A percentile compares a stretch with the other conserved stretches of the same genome.
phyloP scores from a whole-genome alignment of 352 stramenopile genomes.

The Globisporangium canariense region DNA sequence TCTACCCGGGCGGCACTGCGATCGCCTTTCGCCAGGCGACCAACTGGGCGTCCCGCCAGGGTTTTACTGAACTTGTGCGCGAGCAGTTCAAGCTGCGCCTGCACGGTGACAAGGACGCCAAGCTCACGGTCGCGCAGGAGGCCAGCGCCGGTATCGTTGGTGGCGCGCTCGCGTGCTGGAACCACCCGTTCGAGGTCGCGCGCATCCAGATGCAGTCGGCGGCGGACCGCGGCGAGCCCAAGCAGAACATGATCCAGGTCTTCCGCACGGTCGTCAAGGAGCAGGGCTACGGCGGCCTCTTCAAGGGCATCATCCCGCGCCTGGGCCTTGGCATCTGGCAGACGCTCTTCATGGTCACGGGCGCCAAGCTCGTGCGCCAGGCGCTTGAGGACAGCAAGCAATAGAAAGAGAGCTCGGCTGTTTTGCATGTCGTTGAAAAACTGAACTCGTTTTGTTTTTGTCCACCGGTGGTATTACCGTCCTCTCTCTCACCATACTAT shows the following conservation, averaged over 20 bases:
- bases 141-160: slow-evolving; percentile 83
- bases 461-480: background rate
- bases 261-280: slow-evolving; percentile 86
- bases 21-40: slow-evolving; percentile 91
- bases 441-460: slow-evolving; percentile 7
- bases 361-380: slow-evolving; percentile 87
- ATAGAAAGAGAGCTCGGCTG: slow-evolving; percentile 10
- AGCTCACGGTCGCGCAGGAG: slow-evolving; percentile 87
- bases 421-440: slow-evolving; percentile 5
- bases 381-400: slow-evolving; percentile 62
- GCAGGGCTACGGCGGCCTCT: slow-evolving; percentile 78
- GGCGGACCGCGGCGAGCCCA: slow-evolving; percentile 83
- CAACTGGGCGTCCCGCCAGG: slow-evolving; percentile 90
- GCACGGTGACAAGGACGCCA: slow-evolving; percentile 80
- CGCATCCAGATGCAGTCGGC: slow-evolving; percentile 92
- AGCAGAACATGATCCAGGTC: slow-evolving; percentile 89
- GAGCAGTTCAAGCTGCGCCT: slow-evolving; percentile 82
- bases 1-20: slow-evolving; percentile 88
- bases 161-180: slow-evolving; percentile 87
- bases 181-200: slow-evolving; percentile 91
- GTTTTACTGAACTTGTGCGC: slow-evolving; percentile 89
- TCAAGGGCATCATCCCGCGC: slow-evolving; percentile 90
- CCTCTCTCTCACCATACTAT: background rate
- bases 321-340: slow-evolving; percentile 88
- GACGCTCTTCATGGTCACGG: slow-evolving; percentile 92